These are phyloP conservation scores for Pseudocercospora fijiensis DNA, from an alignment of 2,329 filamentous ascomycete species.

Conservation along the genomic window DNA sequence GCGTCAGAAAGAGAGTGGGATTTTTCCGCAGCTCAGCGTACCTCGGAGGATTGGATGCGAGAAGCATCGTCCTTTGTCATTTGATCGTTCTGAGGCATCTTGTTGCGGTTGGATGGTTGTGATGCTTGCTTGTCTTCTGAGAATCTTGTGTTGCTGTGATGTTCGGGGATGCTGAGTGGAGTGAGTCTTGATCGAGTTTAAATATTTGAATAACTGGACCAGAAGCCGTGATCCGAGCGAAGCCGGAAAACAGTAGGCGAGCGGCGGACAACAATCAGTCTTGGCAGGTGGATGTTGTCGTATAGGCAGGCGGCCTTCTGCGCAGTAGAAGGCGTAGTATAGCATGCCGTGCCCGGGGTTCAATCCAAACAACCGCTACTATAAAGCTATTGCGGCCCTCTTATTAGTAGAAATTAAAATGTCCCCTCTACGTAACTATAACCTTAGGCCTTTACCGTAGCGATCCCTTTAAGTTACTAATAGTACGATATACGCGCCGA, in stretches of 20 bases:
- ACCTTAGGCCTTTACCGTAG: no score
- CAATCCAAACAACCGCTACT: no score
- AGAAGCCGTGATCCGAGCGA: not conserved
- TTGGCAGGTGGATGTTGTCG: no score
- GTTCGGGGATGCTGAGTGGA: not conserved
- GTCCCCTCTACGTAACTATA: no score
- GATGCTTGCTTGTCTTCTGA: not conserved
- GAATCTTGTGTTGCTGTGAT: not conserved
- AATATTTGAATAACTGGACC: not conserved
- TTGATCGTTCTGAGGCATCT: constrained; percentile 11
- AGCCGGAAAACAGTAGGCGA: not conserved
- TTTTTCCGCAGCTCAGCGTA: not conserved
- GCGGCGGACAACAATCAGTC: no score
- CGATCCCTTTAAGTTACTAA: no score
- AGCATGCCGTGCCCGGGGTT: no score
- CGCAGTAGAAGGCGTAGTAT: no score
- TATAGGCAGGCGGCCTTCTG: no score
- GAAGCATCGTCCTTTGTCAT: constrained; percentile 18
- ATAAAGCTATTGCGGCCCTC: no score
- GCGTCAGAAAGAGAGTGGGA: not conserved
- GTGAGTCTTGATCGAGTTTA: not conserved
- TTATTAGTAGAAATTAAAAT: no score
- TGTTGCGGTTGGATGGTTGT: not conserved
- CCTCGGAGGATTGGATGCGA: constrained; percentile 20
- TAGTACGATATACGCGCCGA: no score